Base-by-base conservation (phyloP, 2,329 filamentous ascomycete species). In the Pseudocercospora eumusae region DNA sequence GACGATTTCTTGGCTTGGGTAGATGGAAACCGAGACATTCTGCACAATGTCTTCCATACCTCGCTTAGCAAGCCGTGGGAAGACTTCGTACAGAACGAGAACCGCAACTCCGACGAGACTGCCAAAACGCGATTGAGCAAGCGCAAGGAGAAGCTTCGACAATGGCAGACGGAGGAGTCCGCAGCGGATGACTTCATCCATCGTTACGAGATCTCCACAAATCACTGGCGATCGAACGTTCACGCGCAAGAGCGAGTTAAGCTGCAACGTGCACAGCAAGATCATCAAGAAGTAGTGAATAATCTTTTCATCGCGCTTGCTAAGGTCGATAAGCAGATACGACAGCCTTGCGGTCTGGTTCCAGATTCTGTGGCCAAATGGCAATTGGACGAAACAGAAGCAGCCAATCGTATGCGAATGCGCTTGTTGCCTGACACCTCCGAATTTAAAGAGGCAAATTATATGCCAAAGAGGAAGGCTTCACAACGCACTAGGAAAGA, bases 341-440 rank as follows among this genome's bases (percentile, higher is more conserved):
- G 84, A 65, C 86, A 92, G 20, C 91, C 92, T 1, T 92, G 91
- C 25, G 93, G 90, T 1, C 83, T 98, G 0, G 89, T 96, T 63
- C 87, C 89, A 56, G 85, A 88, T 40, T 80, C 83, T 0, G 80
- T 82, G 2, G 81, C 82, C 0, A 96, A 90, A 74, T 99, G 93
- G 93, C 92, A 93, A 70, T 84, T 99, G 13, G 95, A 99, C 73
- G 88, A 96, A 70, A 98, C 95, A 0, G 95, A 99, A 78, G 93
- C 95, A 10, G 88, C 93, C 10, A 96, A 97, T 74, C 88, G 96
- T 18, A 98, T 98, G 92, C 87, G 96, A 15, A 82, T 96, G 70
- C 87, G 95, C 27, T 85, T 96, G 56, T 82, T 97, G 1, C 90
- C 93, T 0, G 93, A 97, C 73, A 85, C 86, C 60, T 84, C 85